Percentiles rank a stretch among this genome's conserved stretches.
phyloP scores from a whole-genome alignment of 371 early-diverging fungal genomes.

The Rhizopus microsporus region DNA sequence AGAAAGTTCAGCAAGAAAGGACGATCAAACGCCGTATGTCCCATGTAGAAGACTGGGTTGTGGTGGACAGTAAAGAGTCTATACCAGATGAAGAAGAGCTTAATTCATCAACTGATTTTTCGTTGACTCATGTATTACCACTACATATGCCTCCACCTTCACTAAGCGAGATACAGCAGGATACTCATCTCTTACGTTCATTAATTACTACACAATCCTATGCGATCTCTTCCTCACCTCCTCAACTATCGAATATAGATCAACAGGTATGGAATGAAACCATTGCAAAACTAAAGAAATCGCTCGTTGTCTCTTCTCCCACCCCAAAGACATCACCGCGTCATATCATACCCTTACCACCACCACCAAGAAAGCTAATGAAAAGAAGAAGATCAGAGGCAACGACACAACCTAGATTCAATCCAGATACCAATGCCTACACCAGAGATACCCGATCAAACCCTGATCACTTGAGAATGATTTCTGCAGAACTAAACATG shows the following conservation, averaged over 20 bases:
- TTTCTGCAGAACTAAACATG: constrained; percentile 61
- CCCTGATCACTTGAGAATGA: constrained; percentile 61
- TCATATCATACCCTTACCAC: constrained; percentile 45
- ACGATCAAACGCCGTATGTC: constrained; percentile 38
- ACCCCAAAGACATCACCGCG: constrained; percentile 4
- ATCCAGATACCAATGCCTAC: constrained; percentile 51
- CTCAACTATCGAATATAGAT: constrained; percentile 22
- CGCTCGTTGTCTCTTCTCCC: constrained; percentile 16
- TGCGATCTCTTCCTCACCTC: constrained; percentile 43
- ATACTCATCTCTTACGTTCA: constrained; percentile 17
- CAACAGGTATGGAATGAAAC: constrained; percentile 27
- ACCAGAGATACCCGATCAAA: constrained; percentile 61
- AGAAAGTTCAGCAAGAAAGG: constrained; percentile 14
- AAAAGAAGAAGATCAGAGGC: constrained; percentile 49
- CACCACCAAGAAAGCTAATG: constrained; percentile 34
- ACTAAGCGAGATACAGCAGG: constrained; percentile 29
- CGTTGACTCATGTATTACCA: constrained; percentile 44
- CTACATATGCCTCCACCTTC: constrained; percentile 54
- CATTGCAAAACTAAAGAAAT: constrained; percentile 18
- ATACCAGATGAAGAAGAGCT: constrained; percentile 51
- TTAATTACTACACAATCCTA: constrained; percentile 37
- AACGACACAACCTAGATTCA: constrained; percentile 50
- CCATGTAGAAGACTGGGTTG: constrained; percentile 53
- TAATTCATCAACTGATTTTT: constrained; percentile 45
- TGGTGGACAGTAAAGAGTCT: constrained; percentile 51